A percentile compares a stretch with the other conserved stretches of the same genome.
These are phyloP conservation scores for Singerocomus inundabilis DNA, from an alignment of 1,284 basidiomycete genomes.

Conservation along the genomic window DNA sequence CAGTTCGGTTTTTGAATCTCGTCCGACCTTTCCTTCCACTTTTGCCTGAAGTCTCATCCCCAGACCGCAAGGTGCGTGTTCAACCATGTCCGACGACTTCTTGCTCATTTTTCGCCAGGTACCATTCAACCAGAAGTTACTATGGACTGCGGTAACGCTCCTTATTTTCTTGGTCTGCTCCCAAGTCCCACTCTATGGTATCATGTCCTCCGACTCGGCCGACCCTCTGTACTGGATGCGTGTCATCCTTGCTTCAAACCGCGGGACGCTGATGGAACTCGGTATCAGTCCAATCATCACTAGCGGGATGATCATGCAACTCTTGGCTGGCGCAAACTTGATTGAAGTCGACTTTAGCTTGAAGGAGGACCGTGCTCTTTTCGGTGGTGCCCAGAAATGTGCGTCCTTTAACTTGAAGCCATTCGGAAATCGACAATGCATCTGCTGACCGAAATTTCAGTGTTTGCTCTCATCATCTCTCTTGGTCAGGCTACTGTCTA, in stretches of 20 bases:
- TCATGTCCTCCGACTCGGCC: constrained; percentile 97
- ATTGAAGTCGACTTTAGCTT: constrained; percentile 97
- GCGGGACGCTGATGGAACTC: constrained; percentile 98
- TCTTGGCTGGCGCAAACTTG: constrained; percentile 95
- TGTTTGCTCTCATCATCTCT: constrained; percentile 95
- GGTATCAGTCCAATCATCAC: constrained; percentile 98
- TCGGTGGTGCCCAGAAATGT: constrained; percentile 97
- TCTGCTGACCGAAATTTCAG: constrained; percentile 40
- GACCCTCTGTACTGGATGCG: constrained; percentile 99
- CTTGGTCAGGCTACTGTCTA: constrained; percentile 98
- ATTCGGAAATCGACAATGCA: background rate
- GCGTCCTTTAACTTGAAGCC: constrained; percentile 28
- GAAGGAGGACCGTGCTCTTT: constrained; percentile 96
- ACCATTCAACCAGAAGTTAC: constrained; percentile 92
- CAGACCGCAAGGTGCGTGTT: constrained; percentile 82
- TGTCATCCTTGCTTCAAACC: constrained; percentile 97
- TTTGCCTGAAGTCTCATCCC: constrained; percentile 92
- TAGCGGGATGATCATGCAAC: constrained; percentile 99
- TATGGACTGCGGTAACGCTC: constrained; percentile 97
- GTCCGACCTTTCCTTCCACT: constrained; percentile 94
- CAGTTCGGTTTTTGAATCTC: constrained; percentile 91
- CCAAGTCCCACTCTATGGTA: constrained; percentile 94
- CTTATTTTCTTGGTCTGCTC: constrained; percentile 98
- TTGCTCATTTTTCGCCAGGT: constrained; percentile 50
- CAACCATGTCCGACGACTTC: constrained; percentile 5